A percentile compares a stretch with the other conserved stretches of the same genome.
These are phyloP conservation scores for Atkinsonella texensis DNA, from an alignment of 2,329 filamentous ascomycete genomes.

Conservation along the genomic window DNA sequence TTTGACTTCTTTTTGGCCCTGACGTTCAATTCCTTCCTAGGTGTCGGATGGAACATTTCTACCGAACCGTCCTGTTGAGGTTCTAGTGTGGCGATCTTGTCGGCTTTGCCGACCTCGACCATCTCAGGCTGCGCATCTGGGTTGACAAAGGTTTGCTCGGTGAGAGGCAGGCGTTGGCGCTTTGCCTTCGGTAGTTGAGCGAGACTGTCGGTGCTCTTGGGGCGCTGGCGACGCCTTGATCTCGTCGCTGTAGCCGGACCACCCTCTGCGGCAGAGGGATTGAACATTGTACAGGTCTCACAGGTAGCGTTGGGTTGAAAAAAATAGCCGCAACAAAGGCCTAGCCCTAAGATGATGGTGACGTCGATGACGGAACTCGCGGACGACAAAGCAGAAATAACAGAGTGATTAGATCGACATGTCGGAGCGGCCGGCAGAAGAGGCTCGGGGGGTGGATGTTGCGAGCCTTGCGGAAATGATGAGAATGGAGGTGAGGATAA, in stretches of 20 bases:
- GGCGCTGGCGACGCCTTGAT: constrained; percentile 50
- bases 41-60: constrained; percentile 27
- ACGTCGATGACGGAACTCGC: not conserved
- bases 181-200: constrained; percentile 50
- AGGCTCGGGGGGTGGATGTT: constrained; percentile 4
- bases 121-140: constrained; percentile 40
- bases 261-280: constrained; percentile 37
- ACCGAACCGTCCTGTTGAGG: constrained; percentile 32
- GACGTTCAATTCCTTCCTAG: constrained; percentile 43
- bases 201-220: constrained; percentile 41
- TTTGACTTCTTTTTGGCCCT: constrained; percentile 54
- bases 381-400: not conserved
- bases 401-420: constrained; percentile 7
- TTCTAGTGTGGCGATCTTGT: constrained; percentile 33
- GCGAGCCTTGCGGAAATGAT: constrained; percentile 1
- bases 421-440: constrained; percentile 4
- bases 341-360: not conserved
- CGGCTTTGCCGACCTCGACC: constrained; percentile 39
- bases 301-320: constrained; percentile 3
- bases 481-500: not conserved
- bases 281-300: constrained; percentile 39
- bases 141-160: constrained; percentile 43
- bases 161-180: constrained; percentile 45
- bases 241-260: constrained; percentile 45
- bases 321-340: constrained; percentile 2